Percentiles rank a stretch among this genome's conserved stretches.
phyloP scores from a whole-genome alignment of 2,329 filamentous ascomycete genomes.

The Tolypocladium capitatum region DNA sequence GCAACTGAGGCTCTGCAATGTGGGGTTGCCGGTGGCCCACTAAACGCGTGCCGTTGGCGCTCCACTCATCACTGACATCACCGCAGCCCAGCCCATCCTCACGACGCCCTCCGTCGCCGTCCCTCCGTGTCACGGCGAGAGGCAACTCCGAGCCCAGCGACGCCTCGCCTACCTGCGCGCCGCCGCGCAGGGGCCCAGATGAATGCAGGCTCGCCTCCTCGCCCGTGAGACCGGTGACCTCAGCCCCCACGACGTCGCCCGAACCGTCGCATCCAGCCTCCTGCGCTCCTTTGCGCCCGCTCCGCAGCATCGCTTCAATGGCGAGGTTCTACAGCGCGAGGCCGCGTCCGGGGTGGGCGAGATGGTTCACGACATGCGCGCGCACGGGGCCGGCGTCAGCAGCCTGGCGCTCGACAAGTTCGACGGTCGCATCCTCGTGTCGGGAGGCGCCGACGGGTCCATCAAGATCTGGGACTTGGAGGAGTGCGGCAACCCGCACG shows the following conservation, averaged over 20 bases:
- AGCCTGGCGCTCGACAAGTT: conserved; percentile 70
- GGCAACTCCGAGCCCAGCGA: neutral
- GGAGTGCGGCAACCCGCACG: conserved; percentile 30
- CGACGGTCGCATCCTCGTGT: conserved; percentile 64
- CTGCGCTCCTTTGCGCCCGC: conserved; percentile 56
- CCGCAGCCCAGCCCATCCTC: neutral
- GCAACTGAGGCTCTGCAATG: neutral
- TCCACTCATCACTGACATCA: neutral
- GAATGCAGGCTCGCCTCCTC: conserved; percentile 64
- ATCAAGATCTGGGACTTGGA: conserved; percentile 84
- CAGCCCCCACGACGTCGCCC: conserved; percentile 48
- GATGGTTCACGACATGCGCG: conserved; percentile 33
- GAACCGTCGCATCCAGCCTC: conserved; percentile 51
- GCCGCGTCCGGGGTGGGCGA: conserved; percentile 12
- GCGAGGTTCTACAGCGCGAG: conserved; percentile 17
- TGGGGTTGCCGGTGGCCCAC: neutral
- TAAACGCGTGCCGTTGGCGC: neutral
- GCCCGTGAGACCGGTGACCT: conserved; percentile 62
- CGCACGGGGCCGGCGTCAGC: conserved; percentile 69
- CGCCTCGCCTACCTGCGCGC: neutral
- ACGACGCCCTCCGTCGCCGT: neutral
- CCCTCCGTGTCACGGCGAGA: neutral
- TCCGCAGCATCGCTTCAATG: conserved; percentile 57
- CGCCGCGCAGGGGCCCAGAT: conserved; percentile 13
- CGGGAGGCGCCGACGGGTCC: conserved; percentile 73